Evolutionary conservation across 768 basidiomycete species (phyloP), one percentile per base, ranked within the genome.

Genomic region (Boletellus ananas): DNA sequence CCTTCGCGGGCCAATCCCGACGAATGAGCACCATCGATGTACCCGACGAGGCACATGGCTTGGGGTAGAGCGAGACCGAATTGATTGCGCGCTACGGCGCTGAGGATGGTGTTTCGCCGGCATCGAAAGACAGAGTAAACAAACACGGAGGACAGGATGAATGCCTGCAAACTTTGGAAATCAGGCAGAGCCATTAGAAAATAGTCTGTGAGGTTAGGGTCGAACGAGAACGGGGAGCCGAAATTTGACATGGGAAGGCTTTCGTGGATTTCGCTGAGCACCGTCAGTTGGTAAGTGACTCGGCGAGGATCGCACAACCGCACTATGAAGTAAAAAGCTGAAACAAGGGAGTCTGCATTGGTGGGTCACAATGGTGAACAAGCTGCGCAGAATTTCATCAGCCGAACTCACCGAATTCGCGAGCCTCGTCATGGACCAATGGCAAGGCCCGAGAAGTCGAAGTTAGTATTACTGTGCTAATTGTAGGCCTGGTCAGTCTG

Each of bases 191-290:
- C 54, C 6, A 35, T 55, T 23, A 73, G 53, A 21, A 73, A 55
- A 46, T 54, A 42, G 49, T 68, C 70, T 21, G 64, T 57, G 37
- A 71, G 52, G 40, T 74, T 70, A 55, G 61, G 57, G 31, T 69
- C 42, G 14, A 56, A 43, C 14, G 31, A 44, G 18, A 49, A 38
- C 1, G 18, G 27, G 31, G 37, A 34, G 11, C 20, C 31, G 4
- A 25, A 18, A 38, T 35, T 31, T 13, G 23, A 40, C 57, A 59
- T 56, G 23, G 13, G 9, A 18, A n/a, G 14, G 16, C 16, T 29
- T 12, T 21, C 20, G 25, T 17, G n/a, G 31, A 11, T 11, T 14
- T 25, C 20, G 10, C 18, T 36, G 27, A 16, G 20, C 17, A 18
- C 17, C 37, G 34, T 37, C n/a, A 11, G 20, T 34, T 21, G 33